A percentile compares a stretch with the other conserved stretches of the same genome.
These are phyloP conservation scores for Fusarium floridanum DNA, from an alignment of 2,329 filamentous ascomycete species.

Conservation along the genomic window DNA sequence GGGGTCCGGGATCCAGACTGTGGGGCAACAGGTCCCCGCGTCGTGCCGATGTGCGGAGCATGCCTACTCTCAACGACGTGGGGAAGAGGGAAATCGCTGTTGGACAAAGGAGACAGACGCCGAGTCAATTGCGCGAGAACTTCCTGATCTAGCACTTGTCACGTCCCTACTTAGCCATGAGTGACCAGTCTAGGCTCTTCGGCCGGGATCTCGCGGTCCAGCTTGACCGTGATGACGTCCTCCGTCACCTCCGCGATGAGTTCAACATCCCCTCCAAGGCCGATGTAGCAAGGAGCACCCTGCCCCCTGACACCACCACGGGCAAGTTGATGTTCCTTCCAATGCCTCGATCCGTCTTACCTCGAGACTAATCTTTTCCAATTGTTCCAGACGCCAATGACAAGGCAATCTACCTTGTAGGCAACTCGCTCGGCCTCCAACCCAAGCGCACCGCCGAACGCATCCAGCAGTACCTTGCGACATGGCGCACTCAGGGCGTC, in stretches of 20 bases:
- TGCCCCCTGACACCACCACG: slow-evolving; percentile 24
- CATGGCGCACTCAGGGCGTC: slow-evolving; percentile 85
- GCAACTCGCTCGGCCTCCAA: slow-evolving; percentile 86
- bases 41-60: slow-evolving; percentile 37
- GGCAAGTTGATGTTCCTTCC: slow-evolving; percentile 10
- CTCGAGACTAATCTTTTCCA: not conserved
- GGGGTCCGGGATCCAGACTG: slow-evolving; percentile 28
- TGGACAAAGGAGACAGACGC: not conserved
- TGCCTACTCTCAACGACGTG: slow-evolving; percentile 13
- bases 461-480: slow-evolving; percentile 77
- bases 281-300: slow-evolving; percentile 47
- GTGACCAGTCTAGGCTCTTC: slow-evolving; percentile 22
- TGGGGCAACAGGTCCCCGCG: slow-evolving; percentile 36
- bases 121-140: slow-evolving; percentile 16
- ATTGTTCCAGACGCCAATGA: slow-evolving; percentile 23
- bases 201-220: slow-evolving; percentile 32
- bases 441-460: slow-evolving; percentile 70
- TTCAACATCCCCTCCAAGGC: slow-evolving; percentile 76
- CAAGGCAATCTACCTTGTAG: slow-evolving; percentile 78
- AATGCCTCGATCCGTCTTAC: not conserved
- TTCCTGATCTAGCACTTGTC: slow-evolving; percentile 5
- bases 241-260: slow-evolving; percentile 69
- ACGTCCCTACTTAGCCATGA: slow-evolving; percentile 24
- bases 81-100: slow-evolving; percentile 7
- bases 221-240: slow-evolving; percentile 68